These are phyloP conservation scores for Tylopilus felleus DNA, from an alignment of 768 basidiomycete genomes.

Conservation along the genomic window DNA sequence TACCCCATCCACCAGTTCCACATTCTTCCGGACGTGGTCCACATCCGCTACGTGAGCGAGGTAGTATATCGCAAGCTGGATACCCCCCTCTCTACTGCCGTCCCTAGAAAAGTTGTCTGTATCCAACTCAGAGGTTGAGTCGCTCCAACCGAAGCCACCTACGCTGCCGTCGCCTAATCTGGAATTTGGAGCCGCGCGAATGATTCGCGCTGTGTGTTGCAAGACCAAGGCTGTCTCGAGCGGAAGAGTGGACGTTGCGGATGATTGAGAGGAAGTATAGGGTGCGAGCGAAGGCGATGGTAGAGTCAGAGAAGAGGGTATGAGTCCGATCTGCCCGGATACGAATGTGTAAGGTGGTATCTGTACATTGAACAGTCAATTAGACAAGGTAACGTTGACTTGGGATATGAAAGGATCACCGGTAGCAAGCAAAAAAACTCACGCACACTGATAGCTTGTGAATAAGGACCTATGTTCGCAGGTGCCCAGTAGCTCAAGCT, in stretches of 20 bases:
- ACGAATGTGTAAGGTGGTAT: conserved; percentile 75
- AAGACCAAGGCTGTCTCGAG: conserved; percentile 69
- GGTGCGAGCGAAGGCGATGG: conserved; percentile 42
- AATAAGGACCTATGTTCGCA: conserved; percentile 98
- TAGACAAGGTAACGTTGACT: not conserved
- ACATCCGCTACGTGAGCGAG: conserved; percentile 43
- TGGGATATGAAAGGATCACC: not conserved
- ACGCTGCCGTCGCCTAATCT: conserved; percentile 30
- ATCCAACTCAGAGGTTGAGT: conserved; percentile 1
- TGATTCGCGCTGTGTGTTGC: conserved; percentile 77
- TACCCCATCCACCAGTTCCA: conserved; percentile 27
- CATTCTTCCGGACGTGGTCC: conserved; percentile 39
- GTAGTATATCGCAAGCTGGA: conserved; percentile 73
- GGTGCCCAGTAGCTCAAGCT: conserved; percentile 98
- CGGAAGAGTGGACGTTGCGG: conserved; percentile 53
- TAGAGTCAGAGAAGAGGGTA: conserved; percentile 73
- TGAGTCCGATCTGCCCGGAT: conserved; percentile 92
- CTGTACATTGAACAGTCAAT: conserved; percentile 36
- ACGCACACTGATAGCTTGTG: conserved; percentile 82
- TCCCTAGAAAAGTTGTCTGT: conserved; percentile 35
- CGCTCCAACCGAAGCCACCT: conserved; percentile 25
- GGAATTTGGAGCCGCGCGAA: conserved; percentile 50
- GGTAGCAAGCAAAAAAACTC: not conserved
- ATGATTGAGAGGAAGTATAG: conserved; percentile 32
- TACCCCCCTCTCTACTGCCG: conserved; percentile 36